Evolutionary conservation across 192 early-diverging fungal species (phyloP).

Genomic region (Podila horticola): DNA sequence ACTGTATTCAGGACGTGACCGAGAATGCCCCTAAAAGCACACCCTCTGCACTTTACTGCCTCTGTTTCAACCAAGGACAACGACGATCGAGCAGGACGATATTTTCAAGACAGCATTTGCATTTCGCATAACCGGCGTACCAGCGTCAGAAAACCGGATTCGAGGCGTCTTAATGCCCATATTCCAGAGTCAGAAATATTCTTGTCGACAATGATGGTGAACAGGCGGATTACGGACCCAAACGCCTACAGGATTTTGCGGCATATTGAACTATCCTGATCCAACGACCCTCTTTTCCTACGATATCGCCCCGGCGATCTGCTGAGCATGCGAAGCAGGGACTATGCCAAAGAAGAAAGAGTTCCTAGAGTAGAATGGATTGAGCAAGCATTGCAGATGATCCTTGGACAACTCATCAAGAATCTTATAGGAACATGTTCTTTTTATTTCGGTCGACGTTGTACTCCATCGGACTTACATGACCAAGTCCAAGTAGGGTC

Average conservation of each 20-base stretch:
- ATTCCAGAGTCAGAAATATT: slow-evolving; percentile 35
- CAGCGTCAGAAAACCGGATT: background rate
- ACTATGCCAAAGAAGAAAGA: slow-evolving; percentile 63
- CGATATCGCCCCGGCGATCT: slow-evolving; percentile 86
- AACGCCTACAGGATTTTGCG: slow-evolving; percentile 96
- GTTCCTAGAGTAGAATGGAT: slow-evolving; percentile 76
- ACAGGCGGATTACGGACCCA: slow-evolving; percentile 76
- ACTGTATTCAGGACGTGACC: slow-evolving; percentile 90
- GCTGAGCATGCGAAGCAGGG: slow-evolving; percentile 76
- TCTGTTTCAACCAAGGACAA: slow-evolving; percentile 82
- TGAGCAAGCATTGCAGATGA: slow-evolving; percentile 75
- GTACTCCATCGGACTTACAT: no score
- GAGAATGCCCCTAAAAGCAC: slow-evolving; percentile 69
- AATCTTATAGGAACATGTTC: slow-evolving; percentile 57
- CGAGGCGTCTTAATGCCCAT: slow-evolving; percentile 18
- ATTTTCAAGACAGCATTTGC: slow-evolving; percentile 40
- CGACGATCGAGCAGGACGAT: slow-evolving; percentile 64
- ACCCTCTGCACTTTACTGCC: slow-evolving; percentile 66
- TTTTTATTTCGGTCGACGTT: no score
- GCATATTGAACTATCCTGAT: slow-evolving; percentile 74
- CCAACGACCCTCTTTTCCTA: slow-evolving; percentile 24
- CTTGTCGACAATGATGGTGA: slow-evolving; percentile 53
- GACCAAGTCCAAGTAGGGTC: no score
- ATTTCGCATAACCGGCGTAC: background rate
- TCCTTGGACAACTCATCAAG: slow-evolving; percentile 60